Conservation (phyloP, 495 filamentous ascomycete species). For the Hyaloscypha finlandica region DNA sequence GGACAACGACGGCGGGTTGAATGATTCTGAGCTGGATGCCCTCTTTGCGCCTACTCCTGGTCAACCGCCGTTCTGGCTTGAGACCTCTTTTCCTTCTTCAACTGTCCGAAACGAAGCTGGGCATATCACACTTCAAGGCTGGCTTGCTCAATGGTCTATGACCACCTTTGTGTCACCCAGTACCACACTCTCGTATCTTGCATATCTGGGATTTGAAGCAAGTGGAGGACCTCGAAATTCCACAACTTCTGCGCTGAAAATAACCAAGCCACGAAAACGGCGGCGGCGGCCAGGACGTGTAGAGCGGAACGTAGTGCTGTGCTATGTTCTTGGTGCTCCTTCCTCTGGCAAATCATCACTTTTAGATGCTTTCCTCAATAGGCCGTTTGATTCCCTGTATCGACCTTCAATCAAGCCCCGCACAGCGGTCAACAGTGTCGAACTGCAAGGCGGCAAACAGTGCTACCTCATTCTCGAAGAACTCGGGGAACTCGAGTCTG, state of each 20-base stretch:
- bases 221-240: slow-evolving; percentile 60
- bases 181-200: slow-evolving; percentile 91
- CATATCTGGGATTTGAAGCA: slow-evolving; percentile 88
- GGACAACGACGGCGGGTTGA: slow-evolving; percentile 95
- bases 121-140: slow-evolving; percentile 93
- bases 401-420: slow-evolving; percentile 93
- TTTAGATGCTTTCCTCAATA: slow-evolving; percentile 85
- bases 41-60: slow-evolving; percentile 95
- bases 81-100: slow-evolving; percentile 85
- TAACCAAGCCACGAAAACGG: slow-evolving; percentile 87
- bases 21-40: slow-evolving; percentile 76
- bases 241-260: slow-evolving; percentile 80
- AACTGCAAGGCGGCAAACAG: slow-evolving; percentile 93
- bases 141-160: slow-evolving; percentile 99
- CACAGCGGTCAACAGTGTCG: slow-evolving; percentile 92
- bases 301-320: slow-evolving; percentile 93
- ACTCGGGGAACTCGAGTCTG: slow-evolving; percentile 91
- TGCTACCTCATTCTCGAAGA: slow-evolving; percentile 96
- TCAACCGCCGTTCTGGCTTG: slow-evolving; percentile 79
- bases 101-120: slow-evolving; percentile 95
- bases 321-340: slow-evolving; percentile 85
- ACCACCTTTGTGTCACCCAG: slow-evolving; percentile 95
- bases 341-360: slow-evolving; percentile 87
- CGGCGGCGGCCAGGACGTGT: slow-evolving; percentile 78
- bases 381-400: slow-evolving; percentile 83